Conservation (phyloP, 1,284 basidiomycete species). For the Microstroma glucosiphilum region DNA sequence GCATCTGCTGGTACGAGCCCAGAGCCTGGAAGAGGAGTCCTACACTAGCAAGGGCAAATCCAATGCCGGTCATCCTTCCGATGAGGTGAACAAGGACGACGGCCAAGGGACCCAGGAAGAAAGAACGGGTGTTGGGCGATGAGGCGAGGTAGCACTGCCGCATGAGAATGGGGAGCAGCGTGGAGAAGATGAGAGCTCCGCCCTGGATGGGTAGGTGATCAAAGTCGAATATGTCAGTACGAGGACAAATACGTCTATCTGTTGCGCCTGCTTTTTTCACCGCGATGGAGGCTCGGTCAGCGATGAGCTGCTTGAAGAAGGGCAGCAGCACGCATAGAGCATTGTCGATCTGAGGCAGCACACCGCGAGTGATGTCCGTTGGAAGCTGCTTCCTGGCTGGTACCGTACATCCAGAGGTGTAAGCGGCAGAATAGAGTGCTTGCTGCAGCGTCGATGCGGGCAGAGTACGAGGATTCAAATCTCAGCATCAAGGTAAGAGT, state of each 20-base stretch:
- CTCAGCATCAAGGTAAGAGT: too few relatives aligned
- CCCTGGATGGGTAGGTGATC: not conserved
- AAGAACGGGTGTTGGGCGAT: not conserved
- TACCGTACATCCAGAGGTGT: too few relatives aligned
- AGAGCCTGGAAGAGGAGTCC: not conserved
- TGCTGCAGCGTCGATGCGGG: too few relatives aligned
- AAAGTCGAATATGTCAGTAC: too few relatives aligned
- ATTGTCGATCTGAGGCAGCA: not conserved
- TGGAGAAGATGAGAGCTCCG: not conserved
- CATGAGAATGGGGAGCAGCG: not conserved
- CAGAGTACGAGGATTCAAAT: too few relatives aligned
- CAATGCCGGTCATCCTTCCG: not conserved
- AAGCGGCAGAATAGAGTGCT: too few relatives aligned
- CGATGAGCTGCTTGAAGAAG: not conserved
- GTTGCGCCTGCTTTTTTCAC: too few relatives aligned
- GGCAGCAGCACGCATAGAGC: not conserved
- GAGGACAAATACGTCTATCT: too few relatives aligned
- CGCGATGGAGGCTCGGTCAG: too few relatives aligned
- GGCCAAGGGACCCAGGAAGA: conserved; percentile 3
- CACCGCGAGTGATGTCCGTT: too few relatives aligned
- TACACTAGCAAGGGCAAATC: not conserved
- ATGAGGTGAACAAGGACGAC: not conserved
- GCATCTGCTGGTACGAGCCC: not conserved
- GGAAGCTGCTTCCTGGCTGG: too few relatives aligned
- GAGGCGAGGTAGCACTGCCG: not conserved